Conservation (phyloP, 108 stramenopile species). For the Seminavis robusta region DNA sequence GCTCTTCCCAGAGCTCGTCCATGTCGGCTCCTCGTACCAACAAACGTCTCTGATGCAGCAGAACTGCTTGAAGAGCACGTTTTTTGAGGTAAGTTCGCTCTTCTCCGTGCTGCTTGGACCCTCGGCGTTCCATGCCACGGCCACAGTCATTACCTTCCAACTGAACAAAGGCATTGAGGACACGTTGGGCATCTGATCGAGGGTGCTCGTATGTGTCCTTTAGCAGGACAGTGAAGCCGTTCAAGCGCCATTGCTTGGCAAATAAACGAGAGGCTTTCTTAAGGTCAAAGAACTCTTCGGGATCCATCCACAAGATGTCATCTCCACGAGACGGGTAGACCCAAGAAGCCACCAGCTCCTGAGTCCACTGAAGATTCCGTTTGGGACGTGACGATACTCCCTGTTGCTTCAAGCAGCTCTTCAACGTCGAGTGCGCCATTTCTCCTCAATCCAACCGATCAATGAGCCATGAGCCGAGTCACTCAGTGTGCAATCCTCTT, state of each 20-base stretch:
- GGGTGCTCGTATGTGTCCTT: constrained; percentile 6
- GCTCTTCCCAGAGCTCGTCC: background rate
- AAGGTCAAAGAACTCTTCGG: constrained; percentile 1
- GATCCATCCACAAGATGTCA: constrained; percentile 6
- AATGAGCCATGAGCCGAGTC: too few species aligned
- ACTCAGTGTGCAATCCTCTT: too few species aligned
- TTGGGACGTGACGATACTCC: too few species aligned
- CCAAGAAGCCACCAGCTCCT: too few species aligned
- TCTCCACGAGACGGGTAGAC: too few species aligned
- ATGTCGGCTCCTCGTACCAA: background rate
- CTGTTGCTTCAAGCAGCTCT: too few species aligned
- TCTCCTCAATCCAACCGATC: too few species aligned
- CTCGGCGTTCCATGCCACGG: constrained; percentile 6
- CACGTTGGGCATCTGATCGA: background rate
- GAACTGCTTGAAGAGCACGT: background rate
- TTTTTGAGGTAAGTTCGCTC: constrained; percentile 8
- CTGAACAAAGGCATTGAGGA: constrained; percentile 10
- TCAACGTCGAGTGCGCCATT: too few species aligned
- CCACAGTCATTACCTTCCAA: constrained; percentile 4
- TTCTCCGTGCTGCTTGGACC: constrained; percentile 8
- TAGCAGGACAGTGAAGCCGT: constrained; percentile 7
- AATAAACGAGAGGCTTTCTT: constrained; percentile 1
- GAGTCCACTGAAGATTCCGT: too few species aligned
- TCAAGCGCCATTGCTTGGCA: constrained; percentile 4
- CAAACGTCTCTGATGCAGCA: constrained; percentile 1